phyloP scores from a whole-genome alignment of 192 early-diverging fungal genomes.

The Backusella macrospora region DNA sequence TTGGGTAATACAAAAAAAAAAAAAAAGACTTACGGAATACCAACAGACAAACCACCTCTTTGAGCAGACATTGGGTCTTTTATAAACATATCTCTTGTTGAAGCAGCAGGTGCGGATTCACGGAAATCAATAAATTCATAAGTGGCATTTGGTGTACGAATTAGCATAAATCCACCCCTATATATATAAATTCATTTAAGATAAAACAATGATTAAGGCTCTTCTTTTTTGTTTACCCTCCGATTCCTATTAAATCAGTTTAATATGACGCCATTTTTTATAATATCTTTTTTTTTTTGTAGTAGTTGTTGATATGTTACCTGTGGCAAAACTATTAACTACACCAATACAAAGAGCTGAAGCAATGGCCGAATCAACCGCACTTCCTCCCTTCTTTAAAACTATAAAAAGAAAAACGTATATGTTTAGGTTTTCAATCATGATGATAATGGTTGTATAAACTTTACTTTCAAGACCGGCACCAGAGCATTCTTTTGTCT shows the following conservation, averaged over 20 bases:
- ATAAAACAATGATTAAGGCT: background rate
- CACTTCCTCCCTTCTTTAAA: constrained; percentile 84
- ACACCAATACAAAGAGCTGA: constrained; percentile 85
- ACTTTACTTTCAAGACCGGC: constrained; percentile 63
- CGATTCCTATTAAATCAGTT: constrained; percentile 54
- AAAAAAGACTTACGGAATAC: constrained; percentile 64
- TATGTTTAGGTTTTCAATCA: background rate
- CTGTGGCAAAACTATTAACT: constrained; percentile 86
- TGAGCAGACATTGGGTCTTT: constrained; percentile 70
- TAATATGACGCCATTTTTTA: constrained; percentile 25
- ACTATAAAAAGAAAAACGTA: constrained; percentile 39
- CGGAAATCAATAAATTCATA: constrained; percentile 84
- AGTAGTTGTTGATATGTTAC: constrained; percentile 36
- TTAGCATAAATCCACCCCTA: constrained; percentile 91
- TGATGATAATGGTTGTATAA: background rate
- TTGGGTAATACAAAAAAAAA: background rate
- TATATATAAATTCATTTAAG: background rate
- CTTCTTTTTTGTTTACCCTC: constrained; percentile 51
- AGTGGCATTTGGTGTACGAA: constrained; percentile 62
- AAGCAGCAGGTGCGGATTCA: constrained; percentile 78
- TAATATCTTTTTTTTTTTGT: background rate
- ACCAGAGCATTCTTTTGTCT: constrained; percentile 68
- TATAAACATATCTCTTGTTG: constrained; percentile 80
- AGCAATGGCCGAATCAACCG: constrained; percentile 89
- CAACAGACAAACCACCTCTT: constrained; percentile 73